A percentile compares a stretch with the other conserved stretches of the same genome.
These are phyloP conservation scores for Starmera dryadoides DNA, from an alignment of 805 yeast species.

Conservation along the genomic window DNA sequence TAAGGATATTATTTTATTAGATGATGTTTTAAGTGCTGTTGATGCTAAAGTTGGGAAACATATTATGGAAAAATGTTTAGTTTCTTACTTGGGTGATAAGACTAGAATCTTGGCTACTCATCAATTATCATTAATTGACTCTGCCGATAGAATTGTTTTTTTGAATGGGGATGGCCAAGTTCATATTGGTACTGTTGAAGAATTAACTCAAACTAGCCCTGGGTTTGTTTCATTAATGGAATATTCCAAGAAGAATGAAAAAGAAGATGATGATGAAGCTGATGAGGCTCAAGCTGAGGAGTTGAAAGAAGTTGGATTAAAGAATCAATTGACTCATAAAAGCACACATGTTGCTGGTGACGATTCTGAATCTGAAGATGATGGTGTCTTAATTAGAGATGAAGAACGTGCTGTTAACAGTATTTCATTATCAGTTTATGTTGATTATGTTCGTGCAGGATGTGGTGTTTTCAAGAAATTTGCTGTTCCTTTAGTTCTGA, in stretches of 20 bases:
- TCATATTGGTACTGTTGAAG: slow-evolving; percentile 48
- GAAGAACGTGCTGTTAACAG: slow-evolving; percentile 58
- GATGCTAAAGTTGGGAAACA: slow-evolving; percentile 73
- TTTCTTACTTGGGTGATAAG: slow-evolving; percentile 40
- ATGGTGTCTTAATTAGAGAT: slow-evolving; percentile 35
- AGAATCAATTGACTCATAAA: not conserved
- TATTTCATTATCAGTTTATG: slow-evolving; percentile 41
- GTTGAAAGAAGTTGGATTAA: slow-evolving; percentile 17
- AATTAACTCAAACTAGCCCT: slow-evolving; percentile 31
- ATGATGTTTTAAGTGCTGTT: slow-evolving; percentile 71
- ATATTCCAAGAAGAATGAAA: slow-evolving; percentile 27
- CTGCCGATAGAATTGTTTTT: slow-evolving; percentile 59
- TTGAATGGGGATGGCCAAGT: slow-evolving; percentile 55
- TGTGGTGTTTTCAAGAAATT: slow-evolving; percentile 36
- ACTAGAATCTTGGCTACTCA: slow-evolving; percentile 75
- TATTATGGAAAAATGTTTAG: slow-evolving; percentile 53
- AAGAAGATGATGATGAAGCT: slow-evolving; percentile 18
- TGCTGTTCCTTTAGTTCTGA: slow-evolving; percentile 23
- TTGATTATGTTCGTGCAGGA: slow-evolving; percentile 44
- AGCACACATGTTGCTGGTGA: too few relatives aligned
- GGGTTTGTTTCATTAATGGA: slow-evolving; percentile 44
- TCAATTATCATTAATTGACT: slow-evolving; percentile 55
- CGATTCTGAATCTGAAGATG: too few relatives aligned
- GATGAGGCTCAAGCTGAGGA: slow-evolving; percentile 22
- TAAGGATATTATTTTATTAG: slow-evolving; percentile 55